A percentile compares a stretch with the other conserved stretches of the same genome.
These are phyloP conservation scores for Cladosporium velox DNA, from an alignment of 2,329 filamentous ascomycete genomes.

Conservation along the genomic window DNA sequence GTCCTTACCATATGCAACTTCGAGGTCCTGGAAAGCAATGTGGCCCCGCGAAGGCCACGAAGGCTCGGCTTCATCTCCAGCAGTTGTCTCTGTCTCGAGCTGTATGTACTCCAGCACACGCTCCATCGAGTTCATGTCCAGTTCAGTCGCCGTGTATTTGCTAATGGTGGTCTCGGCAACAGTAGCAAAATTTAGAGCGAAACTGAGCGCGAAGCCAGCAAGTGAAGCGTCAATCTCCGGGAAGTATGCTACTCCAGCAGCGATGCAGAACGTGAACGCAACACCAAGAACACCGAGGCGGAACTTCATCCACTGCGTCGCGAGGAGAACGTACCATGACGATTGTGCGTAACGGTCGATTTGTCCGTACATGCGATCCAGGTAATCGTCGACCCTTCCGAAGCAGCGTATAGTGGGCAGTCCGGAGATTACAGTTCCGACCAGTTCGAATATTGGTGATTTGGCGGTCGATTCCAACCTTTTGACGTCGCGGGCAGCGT, in stretches of 20 bases:
- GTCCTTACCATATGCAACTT: neutral
- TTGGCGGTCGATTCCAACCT: neutral
- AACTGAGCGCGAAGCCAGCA: constrained; percentile 85
- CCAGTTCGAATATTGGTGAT: neutral
- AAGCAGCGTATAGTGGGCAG: neutral
- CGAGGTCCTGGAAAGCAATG: neutral
- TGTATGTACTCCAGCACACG: neutral
- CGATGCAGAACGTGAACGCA: constrained; percentile 70
- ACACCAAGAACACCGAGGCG: constrained; percentile 81
- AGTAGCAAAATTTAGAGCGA: constrained; percentile 90
- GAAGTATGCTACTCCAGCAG: constrained; percentile 76
- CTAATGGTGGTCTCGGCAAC: constrained; percentile 40
- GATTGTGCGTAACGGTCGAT: constrained; percentile 56
- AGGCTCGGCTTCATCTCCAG: neutral
- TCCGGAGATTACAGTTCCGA: neutral
- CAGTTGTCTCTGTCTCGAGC: neutral
- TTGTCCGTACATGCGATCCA: neutral
- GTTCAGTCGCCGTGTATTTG: neutral
- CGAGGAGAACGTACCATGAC: neutral
- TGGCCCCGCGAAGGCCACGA: neutral
- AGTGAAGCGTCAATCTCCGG: constrained; percentile 85
- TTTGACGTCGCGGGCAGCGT: neutral
- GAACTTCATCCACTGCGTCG: neutral
- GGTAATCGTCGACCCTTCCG: neutral
- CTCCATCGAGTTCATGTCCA: neutral